These are phyloP conservation scores for Asparagopsis taxiformis DNA, from an alignment of 31 red algal genomes.

Conservation along the genomic window DNA sequence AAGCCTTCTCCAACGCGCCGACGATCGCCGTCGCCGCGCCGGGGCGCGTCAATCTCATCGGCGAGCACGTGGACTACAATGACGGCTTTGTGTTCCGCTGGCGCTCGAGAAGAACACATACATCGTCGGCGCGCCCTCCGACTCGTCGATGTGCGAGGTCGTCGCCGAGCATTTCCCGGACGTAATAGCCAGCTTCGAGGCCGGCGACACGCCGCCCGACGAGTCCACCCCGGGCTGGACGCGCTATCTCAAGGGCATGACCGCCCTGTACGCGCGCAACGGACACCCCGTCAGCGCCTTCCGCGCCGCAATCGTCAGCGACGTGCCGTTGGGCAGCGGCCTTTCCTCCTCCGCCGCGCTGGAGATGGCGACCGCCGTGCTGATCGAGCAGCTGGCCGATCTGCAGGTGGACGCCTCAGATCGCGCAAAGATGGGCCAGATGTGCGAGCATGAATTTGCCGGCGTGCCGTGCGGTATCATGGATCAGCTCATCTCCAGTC, in stretches of 20 bases:
- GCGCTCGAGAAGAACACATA: slow-evolving; percentile 80
- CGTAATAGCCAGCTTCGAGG: slow-evolving; percentile 49
- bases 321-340: slow-evolving; percentile 92
- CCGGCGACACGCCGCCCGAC: slow-evolving; percentile 26
- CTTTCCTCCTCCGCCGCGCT: slow-evolving; percentile 84
- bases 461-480: slow-evolving; percentile 93
- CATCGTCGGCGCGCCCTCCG: slow-evolving; percentile 42
- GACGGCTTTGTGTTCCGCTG: slow-evolving; percentile 97
- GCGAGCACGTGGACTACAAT: slow-evolving; percentile 98
- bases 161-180: slow-evolving; percentile 47
- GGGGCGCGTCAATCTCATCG: slow-evolving; percentile 96
- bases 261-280: slow-evolving; percentile 51
- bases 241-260: slow-evolving; percentile 89
- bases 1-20: slow-evolving; percentile 15
- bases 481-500: slow-evolving; percentile 94
- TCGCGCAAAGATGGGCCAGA: slow-evolving; percentile 82
- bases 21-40: slow-evolving; percentile 53
- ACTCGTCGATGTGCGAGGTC: slow-evolving; percentile 35
- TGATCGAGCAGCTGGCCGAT: slow-evolving; percentile 73
- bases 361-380: slow-evolving; percentile 76
- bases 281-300: slow-evolving; percentile 61
- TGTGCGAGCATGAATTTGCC: slow-evolving; percentile 88
- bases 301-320: slow-evolving; percentile 78
- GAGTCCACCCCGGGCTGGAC: slow-evolving; percentile 64
- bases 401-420: slow-evolving; percentile 40